These are phyloP conservation scores for Eucalyptus erythrocorys DNA, from an alignment of 345 rosid species.

Conservation along the genomic window DNA sequence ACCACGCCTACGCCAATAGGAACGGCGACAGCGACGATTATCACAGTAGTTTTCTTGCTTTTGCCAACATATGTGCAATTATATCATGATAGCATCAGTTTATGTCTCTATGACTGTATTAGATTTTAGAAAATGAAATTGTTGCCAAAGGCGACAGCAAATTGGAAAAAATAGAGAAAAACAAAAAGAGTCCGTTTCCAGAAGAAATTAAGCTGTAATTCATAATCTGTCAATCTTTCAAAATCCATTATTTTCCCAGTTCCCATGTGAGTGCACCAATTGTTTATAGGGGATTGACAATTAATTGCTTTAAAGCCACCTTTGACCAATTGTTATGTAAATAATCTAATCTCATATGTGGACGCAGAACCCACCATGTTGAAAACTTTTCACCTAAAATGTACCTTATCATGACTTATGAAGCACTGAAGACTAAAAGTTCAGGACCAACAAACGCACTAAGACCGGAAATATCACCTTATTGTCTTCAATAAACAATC, in stretches of 20 bases:
- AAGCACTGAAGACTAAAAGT: neutral
- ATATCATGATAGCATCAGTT: too few species aligned
- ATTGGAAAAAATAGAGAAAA: neutral
- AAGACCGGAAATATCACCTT: too few species aligned
- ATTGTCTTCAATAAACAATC: too few species aligned
- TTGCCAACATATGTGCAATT: neutral
- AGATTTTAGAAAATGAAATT: too few species aligned
- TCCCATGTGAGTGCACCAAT: neutral
- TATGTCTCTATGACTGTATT: too few species aligned
- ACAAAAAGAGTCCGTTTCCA: neutral
- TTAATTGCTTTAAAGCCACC: too few species aligned
- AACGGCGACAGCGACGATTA: neutral
- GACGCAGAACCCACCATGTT: neutral
- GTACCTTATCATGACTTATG: neutral
- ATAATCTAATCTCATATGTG: neutral
- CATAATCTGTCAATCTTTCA: neutral
- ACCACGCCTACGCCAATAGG: neutral
- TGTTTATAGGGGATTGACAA: neutral
- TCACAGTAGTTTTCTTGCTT: neutral
- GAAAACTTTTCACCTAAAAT: neutral
- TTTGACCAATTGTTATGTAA: neutral
- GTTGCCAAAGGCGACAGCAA: neutral
- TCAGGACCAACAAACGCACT: neutral
- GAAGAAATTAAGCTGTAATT: neutral
- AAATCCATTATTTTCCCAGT: neutral